These are phyloP conservation scores for Stephania japonica DNA, from an alignment of 164 flowering plant species.

Conservation along the genomic window DNA sequence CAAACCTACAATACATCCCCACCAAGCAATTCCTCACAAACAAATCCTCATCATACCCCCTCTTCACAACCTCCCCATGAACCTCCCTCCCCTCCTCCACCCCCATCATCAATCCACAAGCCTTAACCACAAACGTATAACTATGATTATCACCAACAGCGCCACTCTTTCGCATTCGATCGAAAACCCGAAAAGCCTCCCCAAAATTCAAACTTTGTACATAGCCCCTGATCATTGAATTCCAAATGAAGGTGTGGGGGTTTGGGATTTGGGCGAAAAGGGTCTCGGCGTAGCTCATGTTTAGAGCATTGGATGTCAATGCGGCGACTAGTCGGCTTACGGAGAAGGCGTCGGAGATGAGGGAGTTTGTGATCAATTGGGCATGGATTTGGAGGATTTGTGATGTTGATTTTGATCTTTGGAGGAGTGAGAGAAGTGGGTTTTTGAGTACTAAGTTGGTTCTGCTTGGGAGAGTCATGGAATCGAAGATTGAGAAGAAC, in stretches of 20 bases:
- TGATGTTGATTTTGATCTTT: constrained; percentile 19
- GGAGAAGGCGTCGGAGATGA: constrained; percentile 20
- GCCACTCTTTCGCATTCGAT: constrained; percentile 18
- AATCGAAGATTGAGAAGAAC: neutral
- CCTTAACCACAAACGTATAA: constrained; percentile 36
- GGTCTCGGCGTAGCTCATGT: constrained; percentile 19
- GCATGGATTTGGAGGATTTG: constrained; percentile 36
- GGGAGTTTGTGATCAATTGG: constrained; percentile 24
- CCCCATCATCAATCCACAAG: constrained; percentile 26
- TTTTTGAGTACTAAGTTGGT: constrained; percentile 11
- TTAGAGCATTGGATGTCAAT: constrained; percentile 12
- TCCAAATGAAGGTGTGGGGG: constrained; percentile 27
- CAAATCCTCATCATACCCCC: constrained; percentile 27
- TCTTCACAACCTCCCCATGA: constrained; percentile 36
- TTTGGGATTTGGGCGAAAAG: constrained; percentile 18
- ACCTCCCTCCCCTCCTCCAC: constrained; percentile 24
- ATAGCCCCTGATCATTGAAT: constrained; percentile 31
- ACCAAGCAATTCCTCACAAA: constrained; percentile 37
- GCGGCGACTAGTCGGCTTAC: constrained; percentile 20
- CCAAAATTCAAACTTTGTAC: constrained; percentile 19
- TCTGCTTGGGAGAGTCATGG: constrained; percentile 10
- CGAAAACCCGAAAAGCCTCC: constrained; percentile 19
- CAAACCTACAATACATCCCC: constrained; percentile 35
- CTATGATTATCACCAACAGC: constrained; percentile 28
- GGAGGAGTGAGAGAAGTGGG: constrained; percentile 27